phyloP scores from a whole-genome alignment of 805 yeast genomes.

The Teunomyces stri region DNA sequence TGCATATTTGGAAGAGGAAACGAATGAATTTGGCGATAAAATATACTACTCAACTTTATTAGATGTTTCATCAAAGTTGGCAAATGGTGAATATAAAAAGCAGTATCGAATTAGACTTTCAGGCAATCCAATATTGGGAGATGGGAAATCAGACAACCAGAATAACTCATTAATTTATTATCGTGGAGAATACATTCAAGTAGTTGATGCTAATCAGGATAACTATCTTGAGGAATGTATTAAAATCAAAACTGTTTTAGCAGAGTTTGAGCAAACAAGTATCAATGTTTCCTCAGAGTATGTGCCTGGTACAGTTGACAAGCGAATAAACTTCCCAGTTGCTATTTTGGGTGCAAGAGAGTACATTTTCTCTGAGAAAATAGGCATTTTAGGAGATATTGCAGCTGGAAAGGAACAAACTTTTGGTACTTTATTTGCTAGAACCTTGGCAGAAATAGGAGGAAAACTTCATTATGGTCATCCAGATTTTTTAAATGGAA shows the following conservation, averaged over 20 bases:
- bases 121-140: constrained; percentile 94
- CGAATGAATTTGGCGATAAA: constrained; percentile 40
- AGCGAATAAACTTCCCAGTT: constrained; percentile 49
- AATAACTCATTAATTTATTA: constrained; percentile 82
- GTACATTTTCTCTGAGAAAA: constrained; percentile 87
- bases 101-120: constrained; percentile 68
- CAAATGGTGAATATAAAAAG: constrained; percentile 42
- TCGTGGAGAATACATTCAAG: constrained; percentile 93
- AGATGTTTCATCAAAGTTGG: constrained; percentile 43
- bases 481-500: constrained; percentile 89
- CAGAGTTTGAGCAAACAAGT: constrained; percentile 82
- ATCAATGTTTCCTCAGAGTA: constrained; percentile 50
- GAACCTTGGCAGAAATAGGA: constrained; percentile 90
- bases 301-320: constrained; percentile 51
- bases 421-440: constrained; percentile 91
- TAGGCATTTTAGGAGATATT: constrained; percentile 90
- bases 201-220: constrained; percentile 95
- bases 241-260: constrained; percentile 80
- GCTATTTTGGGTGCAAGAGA: constrained; percentile 96
- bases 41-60: constrained; percentile 61
- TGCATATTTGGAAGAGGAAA: constrained; percentile 52
- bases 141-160: constrained; percentile 95
- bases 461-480: constrained; percentile 95
- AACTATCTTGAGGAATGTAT: constrained; percentile 92
- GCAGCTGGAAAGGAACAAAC: constrained; percentile 98